Evolutionary conservation across 306 rosid species (phyloP).

Genomic region (Neltuma alba): DNA sequence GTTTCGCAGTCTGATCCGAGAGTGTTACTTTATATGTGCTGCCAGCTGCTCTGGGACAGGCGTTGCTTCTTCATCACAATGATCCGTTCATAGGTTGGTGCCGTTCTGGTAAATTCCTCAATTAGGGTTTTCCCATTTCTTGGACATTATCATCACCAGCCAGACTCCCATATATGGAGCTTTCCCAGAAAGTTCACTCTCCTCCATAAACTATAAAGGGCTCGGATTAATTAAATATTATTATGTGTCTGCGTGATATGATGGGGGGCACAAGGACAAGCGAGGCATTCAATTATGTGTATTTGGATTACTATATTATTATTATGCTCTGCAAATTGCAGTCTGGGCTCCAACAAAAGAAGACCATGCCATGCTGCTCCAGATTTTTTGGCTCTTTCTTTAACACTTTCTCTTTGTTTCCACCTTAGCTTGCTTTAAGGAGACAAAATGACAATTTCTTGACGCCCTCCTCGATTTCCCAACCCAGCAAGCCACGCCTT

Average conservation of each 20-base stretch:
- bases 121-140: conserved; percentile 21
- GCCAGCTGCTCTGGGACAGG: background rate
- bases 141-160: conserved; percentile 47
- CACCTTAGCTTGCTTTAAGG: conserved; percentile 50
- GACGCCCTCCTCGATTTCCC: conserved; percentile 31
- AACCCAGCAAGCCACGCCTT: background rate
- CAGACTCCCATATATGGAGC: conserved; percentile 35
- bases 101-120: background rate
- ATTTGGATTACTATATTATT: background rate
- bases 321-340: conserved; percentile 1
- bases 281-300: conserved; percentile 22
- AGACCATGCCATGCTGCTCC: conserved; percentile 29
- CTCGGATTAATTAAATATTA: background rate
- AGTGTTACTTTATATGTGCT: background rate
- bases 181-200: conserved; percentile 37
- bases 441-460: conserved; percentile 52
- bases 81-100: background rate
- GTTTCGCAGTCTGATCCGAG: too few species aligned
- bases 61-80: conserved; percentile 3
- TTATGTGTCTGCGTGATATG: background rate
- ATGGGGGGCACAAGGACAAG: conserved; percentile 35
- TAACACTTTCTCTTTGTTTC: conserved; percentile 24
- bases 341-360: conserved; percentile 26
- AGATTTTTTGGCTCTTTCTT: conserved; percentile 7
- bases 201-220: background rate